Conservation (phyloP, 2,329 filamentous ascomycete species). For the Tolypocladium inflatum region DNA sequence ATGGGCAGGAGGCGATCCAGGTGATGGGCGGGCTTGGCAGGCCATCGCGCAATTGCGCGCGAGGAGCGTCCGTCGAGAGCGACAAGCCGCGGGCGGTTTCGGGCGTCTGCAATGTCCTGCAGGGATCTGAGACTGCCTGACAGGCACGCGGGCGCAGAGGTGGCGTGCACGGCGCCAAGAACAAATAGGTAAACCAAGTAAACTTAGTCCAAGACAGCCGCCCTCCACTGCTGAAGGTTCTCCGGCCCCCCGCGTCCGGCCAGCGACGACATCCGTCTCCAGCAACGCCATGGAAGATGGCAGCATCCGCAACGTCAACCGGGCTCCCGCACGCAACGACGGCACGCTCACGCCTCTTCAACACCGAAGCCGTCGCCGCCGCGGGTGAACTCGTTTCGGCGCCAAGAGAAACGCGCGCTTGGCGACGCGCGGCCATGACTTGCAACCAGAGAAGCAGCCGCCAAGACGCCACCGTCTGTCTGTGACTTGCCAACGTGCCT, state of each 20-base stretch:
- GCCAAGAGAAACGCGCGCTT: background rate
- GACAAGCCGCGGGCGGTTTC: background rate
- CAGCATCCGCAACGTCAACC: no score
- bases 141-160: background rate
- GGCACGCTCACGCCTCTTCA: background rate
- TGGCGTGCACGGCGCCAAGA: no score
- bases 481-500: background rate
- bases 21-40: background rate
- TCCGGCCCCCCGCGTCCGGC: background rate
- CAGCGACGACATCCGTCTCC: background rate
- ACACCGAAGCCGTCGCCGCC: background rate
- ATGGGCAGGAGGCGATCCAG: background rate
- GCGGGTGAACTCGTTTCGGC: background rate
- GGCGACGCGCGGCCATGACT: background rate
- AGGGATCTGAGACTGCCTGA: background rate
- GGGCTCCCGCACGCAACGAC: background rate
- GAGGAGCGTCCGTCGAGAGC: background rate
- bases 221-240: background rate
- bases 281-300: background rate
- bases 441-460: background rate
- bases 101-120: no score
- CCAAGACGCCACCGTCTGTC: background rate
- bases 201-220: background rate
- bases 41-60: background rate
- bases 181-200: no score